Evolutionary conservation across 805 yeast genomes (phyloP).

Genomic region (Metschnikowia hibisci): DNA sequence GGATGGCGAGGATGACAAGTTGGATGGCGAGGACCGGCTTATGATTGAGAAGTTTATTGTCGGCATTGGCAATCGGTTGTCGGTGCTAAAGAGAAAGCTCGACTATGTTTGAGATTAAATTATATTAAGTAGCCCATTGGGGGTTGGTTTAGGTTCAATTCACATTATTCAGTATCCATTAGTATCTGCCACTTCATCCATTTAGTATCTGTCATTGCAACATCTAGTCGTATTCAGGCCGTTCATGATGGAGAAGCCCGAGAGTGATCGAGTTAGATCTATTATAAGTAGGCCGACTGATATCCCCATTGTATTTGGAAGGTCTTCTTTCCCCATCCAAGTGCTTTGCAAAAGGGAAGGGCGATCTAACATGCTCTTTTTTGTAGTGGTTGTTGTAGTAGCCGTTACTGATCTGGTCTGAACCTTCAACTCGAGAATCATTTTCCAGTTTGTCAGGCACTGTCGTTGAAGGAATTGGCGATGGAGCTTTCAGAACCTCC

Average conservation of each 20-base stretch:
- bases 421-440: slow-evolving; percentile 8
- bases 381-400: slow-evolving; percentile 44
- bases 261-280: slow-evolving; percentile 40
- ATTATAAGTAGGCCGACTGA: slow-evolving; percentile 24
- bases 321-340: slow-evolving; percentile 29
- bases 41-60: slow-evolving; percentile 78
- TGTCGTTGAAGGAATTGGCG: slow-evolving; percentile 3
- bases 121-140: slow-evolving; percentile 1
- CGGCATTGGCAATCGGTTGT: slow-evolving; percentile 76
- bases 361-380: slow-evolving; percentile 41
- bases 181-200: no score
- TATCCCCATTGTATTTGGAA: background rate
- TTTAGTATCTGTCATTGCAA: no score
- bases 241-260: slow-evolving; percentile 33
- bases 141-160: slow-evolving; percentile 6
- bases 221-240: slow-evolving; percentile 2
- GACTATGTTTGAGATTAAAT: slow-evolving; percentile 18
- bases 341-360: slow-evolving; percentile 41
- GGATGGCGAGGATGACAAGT: slow-evolving; percentile 31
- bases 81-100: slow-evolving; percentile 60
- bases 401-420: slow-evolving; percentile 6
- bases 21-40: slow-evolving; percentile 69
- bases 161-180: background rate
- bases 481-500: slow-evolving; percentile 10
- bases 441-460: slow-evolving; percentile 1